These are phyloP conservation scores for Trichoderma harzianum DNA, from an alignment of 2,329 filamentous ascomycete species.

Conservation along the genomic window DNA sequence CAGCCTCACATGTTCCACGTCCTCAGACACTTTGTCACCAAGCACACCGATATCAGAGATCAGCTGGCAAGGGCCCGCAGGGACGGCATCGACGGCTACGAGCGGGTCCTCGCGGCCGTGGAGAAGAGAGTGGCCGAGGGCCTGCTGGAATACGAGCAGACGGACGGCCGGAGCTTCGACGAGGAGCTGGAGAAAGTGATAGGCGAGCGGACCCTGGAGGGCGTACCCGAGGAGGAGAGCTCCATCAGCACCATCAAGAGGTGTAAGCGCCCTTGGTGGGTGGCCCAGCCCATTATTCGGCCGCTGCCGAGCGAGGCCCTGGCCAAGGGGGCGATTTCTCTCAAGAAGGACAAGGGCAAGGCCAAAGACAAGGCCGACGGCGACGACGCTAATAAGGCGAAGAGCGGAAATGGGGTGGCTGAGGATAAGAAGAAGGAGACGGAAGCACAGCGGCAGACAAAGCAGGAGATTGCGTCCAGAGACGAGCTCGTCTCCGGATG, in stretches of 20 bases:
- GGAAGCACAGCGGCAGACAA: neutral
- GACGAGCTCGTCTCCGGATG: slow-evolving; percentile 21
- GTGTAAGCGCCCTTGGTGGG: slow-evolving; percentile 83
- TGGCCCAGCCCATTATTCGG: slow-evolving; percentile 82
- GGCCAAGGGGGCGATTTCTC: slow-evolving; percentile 70
- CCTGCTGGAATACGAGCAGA: slow-evolving; percentile 62
- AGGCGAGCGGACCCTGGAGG: slow-evolving; percentile 29
- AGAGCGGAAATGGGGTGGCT: slow-evolving; percentile 20
- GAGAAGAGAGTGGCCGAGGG: slow-evolving; percentile 72
- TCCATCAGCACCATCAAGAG: slow-evolving; percentile 65
- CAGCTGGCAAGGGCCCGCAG: slow-evolving; percentile 66
- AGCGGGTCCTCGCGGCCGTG: slow-evolving; percentile 70
- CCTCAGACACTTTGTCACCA: slow-evolving; percentile 73
- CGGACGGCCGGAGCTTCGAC: slow-evolving; percentile 47
- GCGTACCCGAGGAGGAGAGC: slow-evolving; percentile 49
- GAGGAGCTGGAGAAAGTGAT: slow-evolving; percentile 34
- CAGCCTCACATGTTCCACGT: slow-evolving; percentile 94
- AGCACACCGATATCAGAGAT: slow-evolving; percentile 80
- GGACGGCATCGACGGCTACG: slow-evolving; percentile 73
- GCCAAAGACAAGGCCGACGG: slow-evolving; percentile 44
- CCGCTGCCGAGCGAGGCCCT: slow-evolving; percentile 85
- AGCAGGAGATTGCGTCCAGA: slow-evolving; percentile 20
- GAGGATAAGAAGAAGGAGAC: neutral
- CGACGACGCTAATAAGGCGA: slow-evolving; percentile 37
- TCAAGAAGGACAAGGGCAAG: slow-evolving; percentile 70